Base-by-base conservation (phyloP, 106 monocot species). In the Triglochin maritima region DNA sequence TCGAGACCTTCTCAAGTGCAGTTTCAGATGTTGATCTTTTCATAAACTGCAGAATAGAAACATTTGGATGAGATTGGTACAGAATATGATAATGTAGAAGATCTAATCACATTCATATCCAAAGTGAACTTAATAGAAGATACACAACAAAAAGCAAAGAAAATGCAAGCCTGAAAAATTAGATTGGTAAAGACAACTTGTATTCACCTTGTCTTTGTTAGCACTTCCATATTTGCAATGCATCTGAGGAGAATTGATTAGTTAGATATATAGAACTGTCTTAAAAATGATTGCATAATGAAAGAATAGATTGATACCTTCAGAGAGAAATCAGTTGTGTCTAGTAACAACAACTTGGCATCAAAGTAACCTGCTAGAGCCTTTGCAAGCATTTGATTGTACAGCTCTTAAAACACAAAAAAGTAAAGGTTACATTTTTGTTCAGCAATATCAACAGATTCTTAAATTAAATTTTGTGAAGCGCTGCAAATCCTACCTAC, bases 321-420 rank as follows among this genome's bases (percentile, higher is more conserved):
- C 3, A 83, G 58, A 46, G 83, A 80, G 64, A 93, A 88, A 9
- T 93, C 88, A 6, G 79, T 79, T 6, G 79, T 65, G 78, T 93
- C 88, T 14, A 93, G 73, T 75, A 88, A 63, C 49, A 88, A 56
- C 71, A 93, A 63, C 59, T 83, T 85, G 44, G 93, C 83, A 49
- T 81, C 83, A 56, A 79, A 85, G 48, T 76, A 76, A 62, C 88
- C 79, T 4, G 93, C 83, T 42, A 88, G 57, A 70, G 93, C 85
- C 81, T 86, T 93, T 2, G 85, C 93, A 49, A 93, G 88, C 83
- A 83, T 86, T 69, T 88, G 93, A 55, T 77, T 81, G 79, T 86
- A 93, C 54, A 77, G 77, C 73, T 93, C 93, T 93, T 76, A 71
- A 80, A 65, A 6, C 67, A 52, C 67, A 6, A 54, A 47, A 47